Percentiles rank a stretch among this genome's conserved stretches.
Conservation (phyloP, 148 eudicot genomes). For the Dianthus caryophyllus region DNA sequence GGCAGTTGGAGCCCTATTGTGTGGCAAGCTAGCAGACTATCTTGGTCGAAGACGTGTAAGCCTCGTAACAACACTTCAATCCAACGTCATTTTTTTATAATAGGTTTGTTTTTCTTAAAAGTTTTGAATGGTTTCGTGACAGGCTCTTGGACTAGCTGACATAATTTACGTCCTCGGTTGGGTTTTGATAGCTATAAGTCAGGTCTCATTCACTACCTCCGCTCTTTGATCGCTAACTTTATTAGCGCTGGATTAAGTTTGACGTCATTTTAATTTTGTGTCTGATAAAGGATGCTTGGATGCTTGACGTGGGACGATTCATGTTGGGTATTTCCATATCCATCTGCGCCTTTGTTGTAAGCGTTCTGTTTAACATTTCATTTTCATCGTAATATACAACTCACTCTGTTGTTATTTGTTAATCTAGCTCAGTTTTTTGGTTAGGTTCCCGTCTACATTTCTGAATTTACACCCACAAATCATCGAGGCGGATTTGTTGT, state of each 20-base stretch:
- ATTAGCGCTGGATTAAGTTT: not conserved
- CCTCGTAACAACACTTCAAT: not conserved
- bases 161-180: constrained; percentile 30
- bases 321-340: constrained; percentile 28
- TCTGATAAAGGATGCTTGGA: constrained; percentile 29
- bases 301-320: constrained; percentile 33
- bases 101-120: too few relatives aligned
- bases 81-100: too few relatives aligned
- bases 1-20: constrained; percentile 25
- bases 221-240: not conserved
- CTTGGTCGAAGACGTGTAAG: constrained; percentile 38
- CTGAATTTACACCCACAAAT: constrained; percentile 34
- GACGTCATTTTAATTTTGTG: not conserved
- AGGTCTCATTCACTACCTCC: constrained; percentile 21
- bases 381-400: too few relatives aligned
- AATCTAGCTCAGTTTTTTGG: too few relatives aligned
- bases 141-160: constrained; percentile 27
- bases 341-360: constrained; percentile 26
- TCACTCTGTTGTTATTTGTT: too few relatives aligned
- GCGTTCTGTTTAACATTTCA: too few relatives aligned
- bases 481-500: constrained; percentile 26
- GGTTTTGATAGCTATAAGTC: constrained; percentile 23
- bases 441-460: constrained; percentile 27
- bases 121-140: constrained; percentile 1
- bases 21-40: constrained; percentile 34